Base-by-base conservation (phyloP, 2,329 filamentous ascomycete species). In the Fusarium scirpi region DNA sequence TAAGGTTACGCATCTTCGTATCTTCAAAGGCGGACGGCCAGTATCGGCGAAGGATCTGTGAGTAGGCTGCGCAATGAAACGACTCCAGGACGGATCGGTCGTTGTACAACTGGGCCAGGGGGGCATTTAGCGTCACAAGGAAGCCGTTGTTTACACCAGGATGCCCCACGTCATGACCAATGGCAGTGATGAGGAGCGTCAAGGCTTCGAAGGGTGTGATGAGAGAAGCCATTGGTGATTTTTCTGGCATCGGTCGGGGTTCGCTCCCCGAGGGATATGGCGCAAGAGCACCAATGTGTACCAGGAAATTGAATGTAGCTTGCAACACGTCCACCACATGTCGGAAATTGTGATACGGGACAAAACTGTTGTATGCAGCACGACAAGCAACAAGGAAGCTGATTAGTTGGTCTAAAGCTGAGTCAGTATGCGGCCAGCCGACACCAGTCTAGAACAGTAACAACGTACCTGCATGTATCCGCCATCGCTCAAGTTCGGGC, bases 81-180 rank as follows among this genome's bases (percentile, higher is more conserved):
- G 95, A 97, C 81, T 99, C 96, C 40, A 99, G 86, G 18, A 99
- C 96, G 2, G 96, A 98, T 59, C 93, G 92, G 79, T 99, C 96
- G 77, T 98, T 98, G 83, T 98, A 99, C 16, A 98, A 85, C 79
- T 98, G 94, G 15, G 96, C 96, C 29, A 99, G 84, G 3, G 96
- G 95, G 20, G 96, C 93, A 78, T 98, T 97, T 32, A 98, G 87
- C 32, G 93, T 94, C 20, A 97, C 90, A 8, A 99, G 85, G 78
- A 99, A 99, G 30, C 95, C 94, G 78, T 99, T 99, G 83, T 98
- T 99, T 76, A 99, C 96, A 58, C 96, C 96, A 0, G 96, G 96
- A 78, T 99, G 96, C 24, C 96, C 96, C 41, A 98, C 96, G 78
- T 99, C 96, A 74, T 99, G 96, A 44, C 96, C 96, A 76, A 99